Percentiles rank a stretch among this genome's conserved stretches.
Evolutionary conservation across 768 basidiomycete genomes (phyloP).

Genomic region (Russula sp.): DNA sequence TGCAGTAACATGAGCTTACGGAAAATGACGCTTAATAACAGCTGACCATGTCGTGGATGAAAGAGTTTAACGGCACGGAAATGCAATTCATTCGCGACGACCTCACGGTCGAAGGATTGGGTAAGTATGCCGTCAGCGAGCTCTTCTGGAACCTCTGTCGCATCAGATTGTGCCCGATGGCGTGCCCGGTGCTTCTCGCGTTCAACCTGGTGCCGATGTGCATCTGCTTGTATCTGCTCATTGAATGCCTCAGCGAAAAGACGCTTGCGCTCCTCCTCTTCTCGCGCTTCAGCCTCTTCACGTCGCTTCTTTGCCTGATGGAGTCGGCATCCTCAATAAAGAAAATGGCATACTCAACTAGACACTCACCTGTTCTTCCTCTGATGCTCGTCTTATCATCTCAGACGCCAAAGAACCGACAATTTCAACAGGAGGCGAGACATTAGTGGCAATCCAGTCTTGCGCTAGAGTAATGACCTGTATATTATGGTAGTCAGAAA

Average conservation of each 20-base stretch:
- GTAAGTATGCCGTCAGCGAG: conserved; percentile 42
- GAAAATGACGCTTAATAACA: neutral
- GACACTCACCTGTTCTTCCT: conserved; percentile 58
- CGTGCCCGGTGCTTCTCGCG: conserved; percentile 54
- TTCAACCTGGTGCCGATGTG: conserved; percentile 55
- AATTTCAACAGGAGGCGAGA: conserved; percentile 56
- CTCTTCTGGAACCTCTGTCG: conserved; percentile 55
- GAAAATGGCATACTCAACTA: conserved; percentile 9
- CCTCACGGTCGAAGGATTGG: conserved; percentile 57
- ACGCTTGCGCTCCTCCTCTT: conserved; percentile 47
- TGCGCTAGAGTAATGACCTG: conserved; percentile 67
- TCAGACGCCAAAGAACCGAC: conserved; percentile 71
- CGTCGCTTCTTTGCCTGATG: conserved; percentile 43
- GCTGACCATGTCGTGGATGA: conserved; percentile 62
- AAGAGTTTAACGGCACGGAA: conserved; percentile 70
- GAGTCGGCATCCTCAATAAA: conserved; percentile 4
- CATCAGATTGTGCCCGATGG: conserved; percentile 65
- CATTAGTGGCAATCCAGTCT: conserved; percentile 64
- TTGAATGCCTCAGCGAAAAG: conserved; percentile 55
- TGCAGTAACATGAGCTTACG: conserved; percentile 31
- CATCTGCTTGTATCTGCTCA: conserved; percentile 64
- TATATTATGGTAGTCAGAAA: neutral
- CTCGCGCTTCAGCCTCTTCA: conserved; percentile 52
- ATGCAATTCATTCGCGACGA: conserved; percentile 54
- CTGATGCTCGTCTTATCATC: conserved; percentile 71